Evolutionary conservation across 2,329 filamentous ascomycete genomes (phyloP).

Genomic region (Lachnum nothofagi): DNA sequence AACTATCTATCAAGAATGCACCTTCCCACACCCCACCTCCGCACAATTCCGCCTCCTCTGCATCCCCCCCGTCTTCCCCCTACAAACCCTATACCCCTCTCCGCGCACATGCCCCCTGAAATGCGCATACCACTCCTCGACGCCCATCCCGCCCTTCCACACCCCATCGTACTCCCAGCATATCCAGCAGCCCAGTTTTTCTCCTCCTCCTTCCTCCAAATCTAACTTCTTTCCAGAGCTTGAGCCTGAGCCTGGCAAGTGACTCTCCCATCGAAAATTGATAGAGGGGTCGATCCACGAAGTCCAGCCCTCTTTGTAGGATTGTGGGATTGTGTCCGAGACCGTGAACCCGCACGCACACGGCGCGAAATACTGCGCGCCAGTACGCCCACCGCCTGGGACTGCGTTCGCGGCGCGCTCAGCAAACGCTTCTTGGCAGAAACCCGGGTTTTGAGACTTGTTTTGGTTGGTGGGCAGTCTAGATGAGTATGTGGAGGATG

Average conservation of each 20-base stretch:
- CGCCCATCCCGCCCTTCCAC: slow-evolving; percentile 19
- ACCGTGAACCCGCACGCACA: slow-evolving; percentile 21
- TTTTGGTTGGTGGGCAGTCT: background rate
- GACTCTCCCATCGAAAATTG: slow-evolving; percentile 28
- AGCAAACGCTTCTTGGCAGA: slow-evolving; percentile 23
- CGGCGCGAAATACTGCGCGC: slow-evolving; percentile 20
- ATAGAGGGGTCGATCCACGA: slow-evolving; percentile 26
- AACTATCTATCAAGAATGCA: slow-evolving; percentile 18
- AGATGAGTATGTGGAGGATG: too few species aligned
- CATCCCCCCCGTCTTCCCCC: slow-evolving; percentile 25
- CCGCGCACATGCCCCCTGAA: slow-evolving; percentile 21
- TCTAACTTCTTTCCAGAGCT: slow-evolving; percentile 2
- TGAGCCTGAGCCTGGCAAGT: slow-evolving; percentile 11
- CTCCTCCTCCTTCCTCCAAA: slow-evolving; percentile 5
- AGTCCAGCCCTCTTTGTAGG: slow-evolving; percentile 21
- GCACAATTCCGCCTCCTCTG: slow-evolving; percentile 27
- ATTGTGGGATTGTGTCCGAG: slow-evolving; percentile 15
- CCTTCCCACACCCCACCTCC: slow-evolving; percentile 21
- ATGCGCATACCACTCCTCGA: slow-evolving; percentile 24
- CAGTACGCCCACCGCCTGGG: slow-evolving; percentile 22
- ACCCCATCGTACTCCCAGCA: slow-evolving; percentile 25
- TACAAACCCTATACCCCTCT: slow-evolving; percentile 24
- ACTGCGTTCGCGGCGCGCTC: slow-evolving; percentile 22
- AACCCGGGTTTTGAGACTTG: slow-evolving; percentile 21
- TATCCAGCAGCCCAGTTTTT: slow-evolving; percentile 24